A percentile compares a stretch with the other conserved stretches of the same genome.
These are phyloP conservation scores for Oropetium thomaeum DNA, from an alignment of 176 grass and related monocot species.

Conservation along the genomic window DNA sequence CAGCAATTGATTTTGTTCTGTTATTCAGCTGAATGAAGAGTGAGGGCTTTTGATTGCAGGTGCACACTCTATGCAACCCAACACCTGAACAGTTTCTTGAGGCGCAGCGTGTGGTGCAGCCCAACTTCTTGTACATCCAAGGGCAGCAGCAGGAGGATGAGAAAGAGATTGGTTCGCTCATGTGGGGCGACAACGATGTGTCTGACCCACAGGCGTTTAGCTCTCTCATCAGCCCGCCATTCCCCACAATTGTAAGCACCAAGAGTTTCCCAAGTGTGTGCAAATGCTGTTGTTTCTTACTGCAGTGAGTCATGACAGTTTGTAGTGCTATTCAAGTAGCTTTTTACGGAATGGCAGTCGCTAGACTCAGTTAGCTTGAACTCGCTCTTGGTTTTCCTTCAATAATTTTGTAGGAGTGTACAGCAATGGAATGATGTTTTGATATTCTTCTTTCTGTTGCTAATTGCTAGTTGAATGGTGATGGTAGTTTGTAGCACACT, in stretches of 20 bases:
- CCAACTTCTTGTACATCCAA: slow-evolving; percentile 91
- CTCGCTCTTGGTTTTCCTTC: not conserved
- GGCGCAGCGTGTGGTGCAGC: slow-evolving; percentile 64
- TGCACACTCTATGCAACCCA: slow-evolving; percentile 82
- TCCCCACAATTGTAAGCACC: slow-evolving; percentile 82
- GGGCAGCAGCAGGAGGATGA: slow-evolving; percentile 79
- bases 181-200: slow-evolving; percentile 64
- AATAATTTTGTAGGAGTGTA: not conserved
- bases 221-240: slow-evolving; percentile 72
- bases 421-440: not conserved
- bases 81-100: slow-evolving; percentile 80
- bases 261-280: slow-evolving; percentile 11
- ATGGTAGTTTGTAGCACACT: not conserved
- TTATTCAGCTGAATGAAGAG: slow-evolving; percentile 7
- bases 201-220: slow-evolving; percentile 71
- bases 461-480: not conserved
- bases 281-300: slow-evolving; percentile 8
- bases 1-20: not conserved
- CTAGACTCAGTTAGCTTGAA: not conserved
- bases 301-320: not conserved
- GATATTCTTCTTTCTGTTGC: not conserved
- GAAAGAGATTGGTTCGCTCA: slow-evolving; percentile 71
- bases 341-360: slow-evolving; percentile 8
- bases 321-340: not conserved
- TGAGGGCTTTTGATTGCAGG: slow-evolving; percentile 47